These are phyloP conservation scores for Diaporthe aspalathi DNA, from an alignment of 2,329 filamentous ascomycete genomes.

Conservation along the genomic window DNA sequence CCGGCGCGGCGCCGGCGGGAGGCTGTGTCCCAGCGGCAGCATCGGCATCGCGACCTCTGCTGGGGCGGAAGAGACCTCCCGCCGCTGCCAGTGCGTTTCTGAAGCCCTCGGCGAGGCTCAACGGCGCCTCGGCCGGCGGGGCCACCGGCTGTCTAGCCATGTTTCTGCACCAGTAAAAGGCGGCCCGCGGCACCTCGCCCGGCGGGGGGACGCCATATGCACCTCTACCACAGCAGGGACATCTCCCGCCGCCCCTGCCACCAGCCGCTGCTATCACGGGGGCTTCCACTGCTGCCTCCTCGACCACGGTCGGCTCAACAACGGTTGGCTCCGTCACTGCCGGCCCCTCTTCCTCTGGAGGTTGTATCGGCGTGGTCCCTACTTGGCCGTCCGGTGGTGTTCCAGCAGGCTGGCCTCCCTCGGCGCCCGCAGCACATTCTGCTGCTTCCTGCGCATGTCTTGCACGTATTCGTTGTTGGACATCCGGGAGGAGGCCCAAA, in stretches of 20 bases:
- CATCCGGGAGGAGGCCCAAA: too few relatives aligned
- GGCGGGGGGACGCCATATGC: background rate
- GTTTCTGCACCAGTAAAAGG: constrained; percentile 27
- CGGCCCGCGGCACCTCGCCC: constrained; percentile 1
- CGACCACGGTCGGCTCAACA: background rate
- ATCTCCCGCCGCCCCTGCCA: background rate
- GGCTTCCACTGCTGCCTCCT: background rate
- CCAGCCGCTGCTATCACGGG: background rate
- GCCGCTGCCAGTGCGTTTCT: background rate
- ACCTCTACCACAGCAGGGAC: constrained; percentile 24
- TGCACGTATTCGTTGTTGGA: too few relatives aligned
- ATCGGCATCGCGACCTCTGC: background rate
- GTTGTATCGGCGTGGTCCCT: background rate
- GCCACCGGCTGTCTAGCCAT: background rate
- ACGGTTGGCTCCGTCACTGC: background rate
- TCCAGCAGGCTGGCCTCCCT: background rate
- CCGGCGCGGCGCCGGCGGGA: too few relatives aligned
- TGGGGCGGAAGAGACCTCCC: background rate
- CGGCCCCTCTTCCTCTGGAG: background rate
- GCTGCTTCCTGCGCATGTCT: too few relatives aligned
- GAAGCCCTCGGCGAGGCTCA: background rate
- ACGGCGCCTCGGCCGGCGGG: background rate
- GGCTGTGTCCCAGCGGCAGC: background rate
- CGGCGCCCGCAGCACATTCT: too few relatives aligned
- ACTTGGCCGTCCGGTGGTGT: background rate